Conservation (phyloP, 2,329 filamentous ascomycete genomes). For the Aspergillus luchuensis region DNA sequence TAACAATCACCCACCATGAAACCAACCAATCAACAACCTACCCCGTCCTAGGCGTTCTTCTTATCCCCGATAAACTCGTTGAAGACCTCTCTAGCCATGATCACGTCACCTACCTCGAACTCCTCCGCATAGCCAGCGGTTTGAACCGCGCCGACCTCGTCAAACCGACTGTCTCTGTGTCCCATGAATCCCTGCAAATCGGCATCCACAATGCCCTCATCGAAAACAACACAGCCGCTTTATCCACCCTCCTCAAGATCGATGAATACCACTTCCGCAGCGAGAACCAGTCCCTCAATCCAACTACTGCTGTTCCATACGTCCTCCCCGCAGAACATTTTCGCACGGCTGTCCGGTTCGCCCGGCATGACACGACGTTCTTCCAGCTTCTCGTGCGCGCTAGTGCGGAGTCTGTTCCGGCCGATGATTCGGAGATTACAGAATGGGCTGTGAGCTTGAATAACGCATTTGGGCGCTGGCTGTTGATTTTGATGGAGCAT, state of each 20-base stretch:
- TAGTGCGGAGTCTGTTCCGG: slow-evolving; percentile 42
- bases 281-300: slow-evolving; percentile 5
- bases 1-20: slow-evolving; percentile 23
- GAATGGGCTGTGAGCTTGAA: slow-evolving; percentile 38
- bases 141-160: slow-evolving; percentile 20
- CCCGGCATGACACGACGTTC: slow-evolving; percentile 28
- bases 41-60: slow-evolving; percentile 24
- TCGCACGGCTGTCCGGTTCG: slow-evolving; percentile 30
- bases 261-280: slow-evolving; percentile 35
- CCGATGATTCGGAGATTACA: slow-evolving; percentile 38
- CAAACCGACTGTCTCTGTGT: slow-evolving; percentile 25
- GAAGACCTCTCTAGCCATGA: slow-evolving; percentile 32
- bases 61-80: slow-evolving; percentile 21
- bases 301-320: slow-evolving; percentile 20
- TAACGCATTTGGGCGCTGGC: slow-evolving; percentile 35
- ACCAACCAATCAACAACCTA: slow-evolving; percentile 11
- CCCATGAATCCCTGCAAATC: slow-evolving; percentile 38
- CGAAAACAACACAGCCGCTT: slow-evolving; percentile 33
- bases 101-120: slow-evolving; percentile 38
- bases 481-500: slow-evolving; percentile 38
- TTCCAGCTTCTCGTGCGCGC: slow-evolving; percentile 41
- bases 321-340: slow-evolving; percentile 39
- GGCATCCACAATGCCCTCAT: slow-evolving; percentile 45
- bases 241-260: slow-evolving; percentile 42
- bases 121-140: slow-evolving; percentile 37